phyloP scores from a whole-genome alignment of 2,329 filamentous ascomycete species.

The Chaetothyriales sp. region DNA sequence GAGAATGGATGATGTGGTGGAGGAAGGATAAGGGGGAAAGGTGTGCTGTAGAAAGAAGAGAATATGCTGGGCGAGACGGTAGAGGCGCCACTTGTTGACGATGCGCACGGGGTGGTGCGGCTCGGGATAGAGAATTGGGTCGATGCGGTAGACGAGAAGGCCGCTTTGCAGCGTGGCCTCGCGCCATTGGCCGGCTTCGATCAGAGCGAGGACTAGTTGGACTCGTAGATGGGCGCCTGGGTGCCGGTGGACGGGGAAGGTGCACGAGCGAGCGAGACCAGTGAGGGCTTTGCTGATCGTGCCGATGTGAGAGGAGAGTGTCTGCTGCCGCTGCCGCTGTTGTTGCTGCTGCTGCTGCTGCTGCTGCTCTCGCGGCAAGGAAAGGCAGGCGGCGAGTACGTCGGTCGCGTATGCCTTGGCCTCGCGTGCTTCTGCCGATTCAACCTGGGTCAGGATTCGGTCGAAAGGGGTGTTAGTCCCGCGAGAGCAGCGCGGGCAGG shows the following conservation, averaged over 20 bases:
- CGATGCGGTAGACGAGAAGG: slow-evolving; percentile 36
- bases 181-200: slow-evolving; percentile 30
- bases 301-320: neutral
- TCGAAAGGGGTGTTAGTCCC: neutral
- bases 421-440: slow-evolving; percentile 23
- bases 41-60: neutral
- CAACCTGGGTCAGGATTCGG: slow-evolving; percentile 18
- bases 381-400: slow-evolving; percentile 4
- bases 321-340: neutral
- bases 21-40: neutral
- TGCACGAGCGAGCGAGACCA: neutral
- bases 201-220: slow-evolving; percentile 35
- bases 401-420: slow-evolving; percentile 21
- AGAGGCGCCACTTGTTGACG: slow-evolving; percentile 26
- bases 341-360: neutral
- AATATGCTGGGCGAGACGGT: neutral
- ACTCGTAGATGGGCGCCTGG: slow-evolving; percentile 40
- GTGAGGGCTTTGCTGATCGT: neutral
- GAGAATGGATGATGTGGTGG: neutral
- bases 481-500: slow-evolving; percentile 36
- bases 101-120: slow-evolving; percentile 40
- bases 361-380: neutral
- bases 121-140: slow-evolving; percentile 35
- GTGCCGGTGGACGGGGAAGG: slow-evolving; percentile 37
- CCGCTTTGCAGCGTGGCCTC: slow-evolving; percentile 37